Evolutionary conservation across 495 filamentous ascomycete genomes (phyloP).

Genomic region (Pyronema omphalodes): DNA sequence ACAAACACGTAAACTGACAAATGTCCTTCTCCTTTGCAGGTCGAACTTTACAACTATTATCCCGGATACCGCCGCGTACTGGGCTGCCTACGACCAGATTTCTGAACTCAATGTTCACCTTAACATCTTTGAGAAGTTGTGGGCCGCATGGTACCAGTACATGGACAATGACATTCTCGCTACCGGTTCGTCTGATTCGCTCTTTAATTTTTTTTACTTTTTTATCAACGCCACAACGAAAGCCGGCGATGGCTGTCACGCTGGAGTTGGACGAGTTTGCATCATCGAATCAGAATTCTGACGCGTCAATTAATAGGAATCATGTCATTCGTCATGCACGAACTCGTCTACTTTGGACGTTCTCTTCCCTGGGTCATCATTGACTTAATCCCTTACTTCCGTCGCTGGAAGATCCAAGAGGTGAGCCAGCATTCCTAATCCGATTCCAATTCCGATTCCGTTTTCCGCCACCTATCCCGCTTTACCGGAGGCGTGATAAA

Average conservation of each 20-base stretch:
- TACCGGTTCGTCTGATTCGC: slow-evolving; percentile 32
- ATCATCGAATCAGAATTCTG: too few relatives aligned
- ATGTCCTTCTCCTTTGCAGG: slow-evolving; percentile 8
- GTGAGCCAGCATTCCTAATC: slow-evolving; percentile 30
- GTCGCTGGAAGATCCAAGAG: slow-evolving; percentile 84
- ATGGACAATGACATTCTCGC: slow-evolving; percentile 95
- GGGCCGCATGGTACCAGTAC: slow-evolving; percentile 95
- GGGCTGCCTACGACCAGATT: slow-evolving; percentile 70
- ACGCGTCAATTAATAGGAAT: slow-evolving; percentile 32
- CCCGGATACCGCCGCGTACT: slow-evolving; percentile 34
- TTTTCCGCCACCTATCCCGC: not conserved
- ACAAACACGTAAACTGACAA: too few relatives aligned
- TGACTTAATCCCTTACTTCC: slow-evolving; percentile 67
- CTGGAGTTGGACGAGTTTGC: not conserved
- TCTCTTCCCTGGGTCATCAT: slow-evolving; percentile 89
- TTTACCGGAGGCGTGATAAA: not conserved
- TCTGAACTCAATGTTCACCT: slow-evolving; percentile 73
- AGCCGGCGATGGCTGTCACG: not conserved
- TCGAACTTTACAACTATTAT: slow-evolving; percentile 24
- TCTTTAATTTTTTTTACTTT: not conserved
- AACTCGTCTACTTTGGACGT: slow-evolving; percentile 81
- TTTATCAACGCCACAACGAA: not conserved
- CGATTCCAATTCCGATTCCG: not conserved
- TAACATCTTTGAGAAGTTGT: slow-evolving; percentile 65
- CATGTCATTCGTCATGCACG: slow-evolving; percentile 92